Evolutionary conservation across 208 protist species (phyloP).

Genomic region (Leishmania major): DNA sequence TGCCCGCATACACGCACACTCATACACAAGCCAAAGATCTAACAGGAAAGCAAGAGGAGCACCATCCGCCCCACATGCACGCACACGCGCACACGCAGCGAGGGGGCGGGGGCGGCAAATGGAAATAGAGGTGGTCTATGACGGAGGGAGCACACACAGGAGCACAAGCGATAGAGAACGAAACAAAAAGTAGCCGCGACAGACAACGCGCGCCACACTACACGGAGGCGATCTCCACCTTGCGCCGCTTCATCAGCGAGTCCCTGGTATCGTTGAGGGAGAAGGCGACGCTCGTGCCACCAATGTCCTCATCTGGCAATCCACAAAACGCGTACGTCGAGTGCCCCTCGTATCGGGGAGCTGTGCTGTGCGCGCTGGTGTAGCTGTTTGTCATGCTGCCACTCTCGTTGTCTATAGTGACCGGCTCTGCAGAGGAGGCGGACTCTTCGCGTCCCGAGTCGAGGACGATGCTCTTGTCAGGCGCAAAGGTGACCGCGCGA

Average conservation of each 20-base stretch:
- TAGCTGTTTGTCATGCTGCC: slow-evolving; percentile 36
- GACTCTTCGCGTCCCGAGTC: slow-evolving; percentile 38
- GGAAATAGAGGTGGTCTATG: not conserved
- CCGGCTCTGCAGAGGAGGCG: slow-evolving; percentile 13
- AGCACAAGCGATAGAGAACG: not conserved
- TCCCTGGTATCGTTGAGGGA: slow-evolving; percentile 52
- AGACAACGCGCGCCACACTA: slow-evolving; percentile 1
- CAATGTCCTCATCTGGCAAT: slow-evolving; percentile 44
- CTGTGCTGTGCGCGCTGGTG: slow-evolving; percentile 9
- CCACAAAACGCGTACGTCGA: not conserved
- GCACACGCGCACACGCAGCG: not conserved
- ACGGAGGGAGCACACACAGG: not conserved
- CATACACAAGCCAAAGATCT: slow-evolving; percentile 9
- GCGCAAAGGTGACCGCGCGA: slow-evolving; percentile 52
- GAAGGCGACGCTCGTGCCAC: slow-evolving; percentile 50
- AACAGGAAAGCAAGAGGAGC: not conserved
- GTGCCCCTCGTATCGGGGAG: slow-evolving; percentile 4
- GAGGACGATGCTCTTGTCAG: slow-evolving; percentile 62
- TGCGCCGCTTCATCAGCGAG: slow-evolving; percentile 35
- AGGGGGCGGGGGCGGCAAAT: not conserved
- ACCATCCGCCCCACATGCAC: not conserved
- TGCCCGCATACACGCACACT: not conserved
- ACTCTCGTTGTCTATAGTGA: not conserved
- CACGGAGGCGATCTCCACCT: slow-evolving; percentile 27
- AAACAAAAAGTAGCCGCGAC: not conserved